Conservation (phyloP, 371 early-diverging fungal species). For the Globomyces sp. region DNA sequence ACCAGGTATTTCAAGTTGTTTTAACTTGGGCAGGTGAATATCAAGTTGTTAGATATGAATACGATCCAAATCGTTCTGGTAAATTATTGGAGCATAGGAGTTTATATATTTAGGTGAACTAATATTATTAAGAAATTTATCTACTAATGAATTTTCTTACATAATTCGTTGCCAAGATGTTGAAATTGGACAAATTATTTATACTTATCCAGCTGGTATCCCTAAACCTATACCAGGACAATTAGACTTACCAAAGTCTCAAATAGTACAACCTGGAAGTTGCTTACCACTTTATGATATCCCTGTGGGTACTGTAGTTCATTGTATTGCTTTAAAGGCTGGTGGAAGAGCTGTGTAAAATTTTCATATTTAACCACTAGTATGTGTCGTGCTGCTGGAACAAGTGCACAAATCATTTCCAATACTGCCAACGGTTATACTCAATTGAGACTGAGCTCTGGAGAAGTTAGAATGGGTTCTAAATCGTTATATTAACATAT, state of each 20-base stretch:
- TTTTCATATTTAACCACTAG: constrained; percentile 8
- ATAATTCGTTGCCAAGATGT: constrained; percentile 80
- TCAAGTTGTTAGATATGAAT: constrained; percentile 86
- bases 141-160: constrained; percentile 75
- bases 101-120: constrained; percentile 52
- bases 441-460: constrained; percentile 81
- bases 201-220: constrained; percentile 59
- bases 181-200: constrained; percentile 67
- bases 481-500: too few species aligned
- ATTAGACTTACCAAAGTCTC: constrained; percentile 59
- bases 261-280: constrained; percentile 82
- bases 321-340: constrained; percentile 80
- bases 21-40: constrained; percentile 62
- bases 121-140: constrained; percentile 76
- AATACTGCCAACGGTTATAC: constrained; percentile 78
- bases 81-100: too few species aligned
- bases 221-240: constrained; percentile 26
- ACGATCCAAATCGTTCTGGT: constrained; percentile 94
- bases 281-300: constrained; percentile 87
- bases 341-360: constrained; percentile 69
- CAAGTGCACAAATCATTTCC: constrained; percentile 82
- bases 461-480: constrained; percentile 80
- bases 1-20: too few species aligned
- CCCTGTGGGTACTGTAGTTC: constrained; percentile 89
- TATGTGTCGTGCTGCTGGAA: constrained; percentile 86